Evolutionary conservation across 177 flowering plant species (phyloP), one percentile per base, ranked within the genome.

Genomic region (Telopea speciosissima): DNA sequence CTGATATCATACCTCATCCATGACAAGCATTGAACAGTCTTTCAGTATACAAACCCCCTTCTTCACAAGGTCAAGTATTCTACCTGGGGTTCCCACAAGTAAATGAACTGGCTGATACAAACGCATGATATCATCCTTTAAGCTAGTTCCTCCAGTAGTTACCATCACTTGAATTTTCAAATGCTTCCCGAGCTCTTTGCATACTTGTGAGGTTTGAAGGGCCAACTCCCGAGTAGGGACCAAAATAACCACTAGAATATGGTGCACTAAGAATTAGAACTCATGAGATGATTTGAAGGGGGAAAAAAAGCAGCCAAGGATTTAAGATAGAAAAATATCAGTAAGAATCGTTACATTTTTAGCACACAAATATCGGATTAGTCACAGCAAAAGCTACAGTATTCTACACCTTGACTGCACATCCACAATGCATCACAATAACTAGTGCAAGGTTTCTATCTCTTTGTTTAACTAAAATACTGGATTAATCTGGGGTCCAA

Each of bases 161-260:
- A 78, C 85, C 85, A 82, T 82, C 66, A 82, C 80, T 76, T 82
- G 76, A 70, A 82, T 78, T 31, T 80, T 69, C 56, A 82, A 75
- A 71, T 82, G 81, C 45, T 81, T 81, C 52, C 82, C 84, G 36
- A 81, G 82, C 73, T 81, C 84, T 70, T 81, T 81, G 68, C 82
- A 82, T 1, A 82, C 85, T 76, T 82, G 85, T 56, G 85, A 80
- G 14, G 83, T 82, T 68, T 82, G 85, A 70, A 82, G 83, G 49
- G 85, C 85, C 71, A 82, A 72, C 68, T 82, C 85, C 67, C 85
- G 70, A 7, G 85, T 82, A 24, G 85, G 85, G 33, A 82, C 85
- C 75, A 82, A 82, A 65, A 82, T 82, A 76, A 80, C 76, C 73
- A 68, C 85, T 82, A 76, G 76, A 78, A 44, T 2, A 42, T 52